phyloP scores from a whole-genome alignment of 1,284 basidiomycete genomes.

The Cryptococcus sp. region DNA sequence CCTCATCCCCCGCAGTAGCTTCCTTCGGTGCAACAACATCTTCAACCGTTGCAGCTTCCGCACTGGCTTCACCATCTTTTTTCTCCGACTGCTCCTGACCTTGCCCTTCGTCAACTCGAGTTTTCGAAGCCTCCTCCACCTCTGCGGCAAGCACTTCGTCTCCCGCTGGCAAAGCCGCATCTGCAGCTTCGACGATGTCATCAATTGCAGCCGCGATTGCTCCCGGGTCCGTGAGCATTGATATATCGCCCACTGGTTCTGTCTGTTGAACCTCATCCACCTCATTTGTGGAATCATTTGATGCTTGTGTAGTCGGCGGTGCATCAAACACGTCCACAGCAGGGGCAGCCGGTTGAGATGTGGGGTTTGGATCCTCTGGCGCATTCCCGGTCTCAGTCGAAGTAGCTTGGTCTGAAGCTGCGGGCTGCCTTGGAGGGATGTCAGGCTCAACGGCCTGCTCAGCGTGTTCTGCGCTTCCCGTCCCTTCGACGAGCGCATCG shows the following conservation, averaged over 20 bases:
- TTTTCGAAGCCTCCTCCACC: no score
- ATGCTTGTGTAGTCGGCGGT: not conserved
- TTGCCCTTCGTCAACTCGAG: no score
- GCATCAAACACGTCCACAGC: no score
- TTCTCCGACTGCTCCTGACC: not conserved
- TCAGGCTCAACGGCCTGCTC: no score
- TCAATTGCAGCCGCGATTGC: constrained; percentile 8
- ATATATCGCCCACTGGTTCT: constrained; percentile 30
- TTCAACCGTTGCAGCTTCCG: constrained; percentile 5
- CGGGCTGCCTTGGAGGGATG: no score
- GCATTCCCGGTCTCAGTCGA: not conserved
- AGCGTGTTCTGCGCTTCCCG: no score
- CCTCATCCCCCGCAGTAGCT: not conserved
- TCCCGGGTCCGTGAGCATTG: constrained; percentile 34
- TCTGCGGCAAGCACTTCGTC: not conserved
- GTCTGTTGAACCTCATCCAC: not conserved
- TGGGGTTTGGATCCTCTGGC: not conserved
- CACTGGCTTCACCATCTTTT: constrained; percentile 1
- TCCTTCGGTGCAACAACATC: not conserved
- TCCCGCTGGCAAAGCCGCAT: not conserved
- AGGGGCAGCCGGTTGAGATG: no score
- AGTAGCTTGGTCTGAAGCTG: no score
- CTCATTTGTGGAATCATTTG: not conserved
- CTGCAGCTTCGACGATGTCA: not conserved
- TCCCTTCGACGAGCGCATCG: not conserved